These are phyloP conservation scores for Candida verbasci DNA, from an alignment of 805 yeast species.

Conservation along the genomic window DNA sequence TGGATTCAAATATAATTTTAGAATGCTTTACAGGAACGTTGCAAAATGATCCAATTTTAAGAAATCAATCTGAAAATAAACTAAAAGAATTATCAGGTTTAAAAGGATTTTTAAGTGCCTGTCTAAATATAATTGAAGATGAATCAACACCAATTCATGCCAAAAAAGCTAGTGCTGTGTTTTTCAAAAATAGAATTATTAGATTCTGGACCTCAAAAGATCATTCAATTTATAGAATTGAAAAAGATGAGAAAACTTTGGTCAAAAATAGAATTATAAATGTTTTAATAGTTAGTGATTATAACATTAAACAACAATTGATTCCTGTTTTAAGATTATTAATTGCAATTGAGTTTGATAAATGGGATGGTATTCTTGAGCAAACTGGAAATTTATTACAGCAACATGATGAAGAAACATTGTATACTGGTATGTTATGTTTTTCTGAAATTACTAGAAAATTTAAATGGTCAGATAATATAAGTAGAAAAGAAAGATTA, in stretches of 20 bases:
- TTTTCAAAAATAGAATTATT: conserved; percentile 69
- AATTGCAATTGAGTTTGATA: conserved; percentile 28
- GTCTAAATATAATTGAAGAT: conserved; percentile 62
- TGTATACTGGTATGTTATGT: conserved; percentile 67
- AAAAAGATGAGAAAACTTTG: conserved; percentile 67
- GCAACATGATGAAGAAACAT: conserved; percentile 11
- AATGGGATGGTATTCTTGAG: conserved; percentile 34
- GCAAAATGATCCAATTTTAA: conserved; percentile 55
- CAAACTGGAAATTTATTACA: conserved; percentile 30
- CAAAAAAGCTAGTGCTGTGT: conserved; percentile 73
- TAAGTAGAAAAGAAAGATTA: conserved; percentile 27
- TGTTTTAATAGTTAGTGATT: conserved; percentile 44
- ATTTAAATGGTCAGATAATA: conserved; percentile 68
- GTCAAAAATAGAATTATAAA: conserved; percentile 66
- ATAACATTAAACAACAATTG: conserved; percentile 35
- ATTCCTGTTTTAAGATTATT: conserved; percentile 31
- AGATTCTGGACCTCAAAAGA: conserved; percentile 52
- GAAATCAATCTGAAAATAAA: conserved; percentile 67
- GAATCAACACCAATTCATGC: conserved; percentile 28
- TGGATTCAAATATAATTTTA: conserved; percentile 68
- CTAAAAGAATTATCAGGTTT: conserved; percentile 52
- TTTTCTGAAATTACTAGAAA: conserved; percentile 65
- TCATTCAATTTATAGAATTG: conserved; percentile 33
- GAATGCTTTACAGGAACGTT: conserved; percentile 79
- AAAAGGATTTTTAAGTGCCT: conserved; percentile 78